Conservation (phyloP, 192 early-diverging fungal genomes). For the Backusella tarrabulga region DNA sequence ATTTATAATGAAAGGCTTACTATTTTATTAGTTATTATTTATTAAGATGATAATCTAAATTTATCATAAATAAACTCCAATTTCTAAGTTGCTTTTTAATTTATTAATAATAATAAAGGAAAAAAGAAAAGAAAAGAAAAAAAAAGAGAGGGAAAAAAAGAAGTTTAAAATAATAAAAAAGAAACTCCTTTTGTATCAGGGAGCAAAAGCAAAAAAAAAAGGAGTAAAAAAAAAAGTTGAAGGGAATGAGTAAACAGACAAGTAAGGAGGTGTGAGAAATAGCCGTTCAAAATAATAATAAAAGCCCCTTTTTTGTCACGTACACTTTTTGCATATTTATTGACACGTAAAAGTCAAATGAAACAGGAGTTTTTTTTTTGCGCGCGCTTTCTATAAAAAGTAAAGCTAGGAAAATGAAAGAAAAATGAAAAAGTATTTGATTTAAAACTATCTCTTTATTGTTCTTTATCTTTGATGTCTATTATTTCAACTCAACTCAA, state of each 20-base stretch:
- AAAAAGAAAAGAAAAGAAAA: neutral
- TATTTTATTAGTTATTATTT: neutral
- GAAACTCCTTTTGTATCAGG: neutral
- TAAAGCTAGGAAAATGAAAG: neutral
- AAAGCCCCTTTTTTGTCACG: neutral
- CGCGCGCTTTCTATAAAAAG: slow-evolving; percentile 3
- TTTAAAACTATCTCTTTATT: neutral
- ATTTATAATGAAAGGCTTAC: no score
- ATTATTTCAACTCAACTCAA: no score
- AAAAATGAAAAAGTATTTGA: neutral
- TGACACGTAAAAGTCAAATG: neutral
- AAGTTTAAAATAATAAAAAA: neutral
- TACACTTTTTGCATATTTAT: neutral
- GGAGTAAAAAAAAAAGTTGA: neutral
- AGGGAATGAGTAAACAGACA: neutral
- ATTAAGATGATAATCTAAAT: neutral
- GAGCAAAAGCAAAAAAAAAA: neutral
- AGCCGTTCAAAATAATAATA: no score
- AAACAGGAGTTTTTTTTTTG: neutral
- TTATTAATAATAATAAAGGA: neutral
- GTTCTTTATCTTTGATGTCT: no score
- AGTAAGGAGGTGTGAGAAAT: neutral
- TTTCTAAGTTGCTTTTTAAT: neutral
- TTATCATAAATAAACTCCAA: neutral
- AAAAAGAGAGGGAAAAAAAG: neutral